These are phyloP conservation scores for Hypoxylon crocopeplum DNA, from an alignment of 495 filamentous ascomycete species.

Conservation along the genomic window DNA sequence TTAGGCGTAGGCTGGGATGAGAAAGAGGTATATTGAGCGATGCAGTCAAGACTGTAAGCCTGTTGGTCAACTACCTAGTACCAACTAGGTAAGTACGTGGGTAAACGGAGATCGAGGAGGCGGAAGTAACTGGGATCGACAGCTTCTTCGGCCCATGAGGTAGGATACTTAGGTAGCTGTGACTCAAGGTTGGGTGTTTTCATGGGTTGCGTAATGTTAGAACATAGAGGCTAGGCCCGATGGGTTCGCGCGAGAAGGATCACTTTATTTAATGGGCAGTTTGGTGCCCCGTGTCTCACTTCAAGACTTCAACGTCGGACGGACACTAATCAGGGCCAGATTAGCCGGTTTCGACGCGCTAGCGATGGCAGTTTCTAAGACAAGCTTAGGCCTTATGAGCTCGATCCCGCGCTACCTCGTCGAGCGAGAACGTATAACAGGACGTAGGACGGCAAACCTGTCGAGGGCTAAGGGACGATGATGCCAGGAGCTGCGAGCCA, in stretches of 20 bases:
- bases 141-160: conserved; percentile 9
- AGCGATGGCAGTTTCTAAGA: conserved; percentile 9
- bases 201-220: conserved; percentile 17
- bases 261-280: not conserved
- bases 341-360: conserved; percentile 17
- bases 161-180: conserved; percentile 1
- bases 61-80: conserved; percentile 16
- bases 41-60: not conserved
- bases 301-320: conserved; percentile 2
- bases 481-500: conserved; percentile 18
- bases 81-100: conserved; percentile 23
- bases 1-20: conserved; percentile 12
- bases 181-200: conserved; percentile 8
- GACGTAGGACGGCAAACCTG: no score
- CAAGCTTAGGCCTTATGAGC: conserved; percentile 6
- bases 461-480: conserved; percentile 5
- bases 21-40: conserved; percentile 9
- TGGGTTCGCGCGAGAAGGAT: conserved; percentile 9
- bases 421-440: not conserved
- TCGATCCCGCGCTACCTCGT: not conserved
- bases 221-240: conserved; percentile 12
- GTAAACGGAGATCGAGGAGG: conserved; percentile 2
- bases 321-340: no score
- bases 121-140: conserved; percentile 14
- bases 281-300: not conserved